Evolutionary conservation across 2,329 filamentous ascomycete species (phyloP), one percentile per base, ranked within the genome.

Genomic region (Alternaria triticimaculans): DNA sequence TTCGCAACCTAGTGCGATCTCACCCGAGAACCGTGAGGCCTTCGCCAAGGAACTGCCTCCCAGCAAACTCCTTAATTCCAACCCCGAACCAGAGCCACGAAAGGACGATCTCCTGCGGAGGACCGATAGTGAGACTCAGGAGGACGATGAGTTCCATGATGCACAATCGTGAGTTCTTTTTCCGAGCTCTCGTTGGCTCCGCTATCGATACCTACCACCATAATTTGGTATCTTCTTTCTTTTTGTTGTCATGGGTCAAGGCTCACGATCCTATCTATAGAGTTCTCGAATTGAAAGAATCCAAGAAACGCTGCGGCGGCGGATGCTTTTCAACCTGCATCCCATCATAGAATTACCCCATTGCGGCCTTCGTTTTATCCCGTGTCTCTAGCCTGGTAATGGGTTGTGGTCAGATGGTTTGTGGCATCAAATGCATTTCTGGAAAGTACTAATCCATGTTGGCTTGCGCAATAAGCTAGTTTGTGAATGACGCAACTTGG

Each of bases 91-190:
- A 18, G 71, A 74, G 57, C 67, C 72, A 23, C 45, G 57, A 4
- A 63, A 58, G 12, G 53, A 64, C 2, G 63, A 73, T 37, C 56
- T 63, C 41, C 45, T 82, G 41, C 69, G 71, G 65, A 72, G 80
- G 33, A 73, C 75, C 68, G 83, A 85, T 66, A 82, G 80, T 28
- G 74, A 82, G 56, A 81, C 80, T 12, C 76, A 81, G 6, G 78
- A 80, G 44, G 78, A 82, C 28, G 83, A 85, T 43, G 80, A 82
- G 45, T 85, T 85, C 62, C 78, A 83, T 51, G 84, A 85, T 74
- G 84, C 84, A 7, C 80, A 83, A 54, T 77, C 78, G 56, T 80
- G 61, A 63, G 61, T 63, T 45, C 49, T 15, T 54, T 57, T n/a
- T 54, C 30, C 33, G 33, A 37, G 45, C 49, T 28, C 25, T 20